phyloP scores from a whole-genome alignment of 1,139 yeast species.

The Pichia sorboxylosa region DNA sequence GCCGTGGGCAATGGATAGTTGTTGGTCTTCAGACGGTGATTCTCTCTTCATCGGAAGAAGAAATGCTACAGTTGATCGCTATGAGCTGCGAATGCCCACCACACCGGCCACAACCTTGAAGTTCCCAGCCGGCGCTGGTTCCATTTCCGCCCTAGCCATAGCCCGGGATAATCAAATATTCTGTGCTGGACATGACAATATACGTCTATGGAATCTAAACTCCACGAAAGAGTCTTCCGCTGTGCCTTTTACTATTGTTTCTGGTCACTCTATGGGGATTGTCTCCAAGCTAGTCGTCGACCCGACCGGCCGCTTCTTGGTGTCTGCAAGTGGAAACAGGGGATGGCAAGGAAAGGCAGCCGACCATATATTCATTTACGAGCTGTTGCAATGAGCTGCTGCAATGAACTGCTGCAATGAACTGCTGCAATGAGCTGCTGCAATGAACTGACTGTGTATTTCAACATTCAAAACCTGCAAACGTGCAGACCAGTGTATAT shows the following conservation, averaged over 20 bases:
- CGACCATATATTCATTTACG: constrained; percentile 73
- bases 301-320: constrained; percentile 76
- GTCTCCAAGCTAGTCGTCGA: constrained; percentile 57
- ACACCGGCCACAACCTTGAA: constrained; percentile 44
- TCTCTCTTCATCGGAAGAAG: constrained; percentile 76
- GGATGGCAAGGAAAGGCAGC: constrained; percentile 87
- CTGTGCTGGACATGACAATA: constrained; percentile 86
- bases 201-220: constrained; percentile 66
- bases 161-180: constrained; percentile 71
- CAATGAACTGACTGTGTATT: no score
- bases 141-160: constrained; percentile 76
- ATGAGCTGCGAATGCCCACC: constrained; percentile 41
- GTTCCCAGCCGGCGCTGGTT: constrained; percentile 85
- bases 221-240: constrained; percentile 27
- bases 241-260: constrained; percentile 53
- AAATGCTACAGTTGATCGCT: constrained; percentile 80
- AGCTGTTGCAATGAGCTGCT: constrained; percentile 35
- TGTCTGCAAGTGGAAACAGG: constrained; percentile 87
- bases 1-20: constrained; percentile 92
- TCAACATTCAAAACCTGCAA: no score
- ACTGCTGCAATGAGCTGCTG: no score
- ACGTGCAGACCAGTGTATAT: no score
- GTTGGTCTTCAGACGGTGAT: constrained; percentile 84
- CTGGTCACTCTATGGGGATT: constrained; percentile 49
- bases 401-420: no score